Percentiles rank a stretch among this genome's conserved stretches.
Evolutionary conservation across 106 monocot genomes (phyloP).

Genomic region (Xerophyta viscosa): DNA sequence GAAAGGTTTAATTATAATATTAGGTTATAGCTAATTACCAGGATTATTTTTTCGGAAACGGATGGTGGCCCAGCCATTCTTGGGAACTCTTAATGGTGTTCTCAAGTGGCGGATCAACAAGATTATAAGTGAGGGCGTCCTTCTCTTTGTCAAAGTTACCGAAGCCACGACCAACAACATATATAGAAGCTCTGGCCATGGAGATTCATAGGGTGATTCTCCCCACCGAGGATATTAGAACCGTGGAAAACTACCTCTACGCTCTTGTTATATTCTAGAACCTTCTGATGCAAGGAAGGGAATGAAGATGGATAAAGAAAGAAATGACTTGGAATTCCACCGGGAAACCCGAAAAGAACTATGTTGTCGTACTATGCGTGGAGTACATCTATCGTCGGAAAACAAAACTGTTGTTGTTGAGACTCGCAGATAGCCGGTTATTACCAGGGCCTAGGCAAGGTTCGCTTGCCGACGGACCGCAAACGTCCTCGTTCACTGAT

Average conservation of each 20-base stretch:
- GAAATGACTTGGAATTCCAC: slow-evolving; percentile 3
- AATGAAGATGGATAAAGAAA: slow-evolving; percentile 26
- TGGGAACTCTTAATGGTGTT: slow-evolving; percentile 48
- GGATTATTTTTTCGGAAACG: slow-evolving; percentile 46
- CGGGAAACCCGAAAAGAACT: slow-evolving; percentile 5
- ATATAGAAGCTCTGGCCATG: slow-evolving; percentile 70
- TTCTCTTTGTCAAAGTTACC: slow-evolving; percentile 50
- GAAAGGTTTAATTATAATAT: too few relatives aligned
- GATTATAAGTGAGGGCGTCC: slow-evolving; percentile 41
- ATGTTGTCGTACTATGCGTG: slow-evolving; percentile 25
- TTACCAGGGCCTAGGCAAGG: slow-evolving; percentile 17
- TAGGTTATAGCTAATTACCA: too few relatives aligned
- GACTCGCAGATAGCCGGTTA: slow-evolving; percentile 16
- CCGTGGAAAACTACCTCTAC: slow-evolving; percentile 68
- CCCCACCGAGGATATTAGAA: slow-evolving; percentile 27
- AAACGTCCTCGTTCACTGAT: slow-evolving; percentile 21
- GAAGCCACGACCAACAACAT: slow-evolving; percentile 46
- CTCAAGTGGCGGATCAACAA: slow-evolving; percentile 41
- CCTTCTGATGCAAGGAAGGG: slow-evolving; percentile 29
- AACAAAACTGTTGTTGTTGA: slow-evolving; percentile 40
- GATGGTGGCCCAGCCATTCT: slow-evolving; percentile 41
- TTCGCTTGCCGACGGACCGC: background rate
- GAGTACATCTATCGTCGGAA: slow-evolving; percentile 23
- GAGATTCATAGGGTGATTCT: slow-evolving; percentile 64
- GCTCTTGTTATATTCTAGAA: slow-evolving; percentile 26